Evolutionary conservation across 2,329 filamentous ascomycete genomes (phyloP).

Genomic region (Curvularia spicifera): DNA sequence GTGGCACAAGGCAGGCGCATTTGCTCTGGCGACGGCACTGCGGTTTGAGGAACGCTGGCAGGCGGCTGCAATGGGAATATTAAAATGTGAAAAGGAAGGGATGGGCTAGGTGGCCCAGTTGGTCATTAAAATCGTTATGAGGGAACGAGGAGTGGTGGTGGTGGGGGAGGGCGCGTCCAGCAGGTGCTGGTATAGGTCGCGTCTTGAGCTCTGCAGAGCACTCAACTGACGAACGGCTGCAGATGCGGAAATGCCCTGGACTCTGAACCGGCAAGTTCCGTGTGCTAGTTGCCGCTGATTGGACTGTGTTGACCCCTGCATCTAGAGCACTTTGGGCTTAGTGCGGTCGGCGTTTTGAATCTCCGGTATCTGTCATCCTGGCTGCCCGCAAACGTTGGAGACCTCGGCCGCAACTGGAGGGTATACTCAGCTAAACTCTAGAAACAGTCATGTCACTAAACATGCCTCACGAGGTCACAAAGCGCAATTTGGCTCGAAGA

Average conservation of each 20-base stretch:
- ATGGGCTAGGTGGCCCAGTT: slow-evolving; percentile 25
- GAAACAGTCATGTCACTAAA: background rate
- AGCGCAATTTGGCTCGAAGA: slow-evolving; percentile 1
- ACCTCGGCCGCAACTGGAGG: background rate
- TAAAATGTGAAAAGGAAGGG: slow-evolving; percentile 33
- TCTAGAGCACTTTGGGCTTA: background rate
- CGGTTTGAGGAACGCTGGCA: slow-evolving; percentile 16
- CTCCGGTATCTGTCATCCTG: slow-evolving; percentile 6
- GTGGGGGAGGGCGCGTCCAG: slow-evolving; percentile 40
- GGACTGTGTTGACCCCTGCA: background rate
- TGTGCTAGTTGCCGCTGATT: slow-evolving; percentile 12
- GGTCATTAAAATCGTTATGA: slow-evolving; percentile 43
- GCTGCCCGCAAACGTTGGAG: background rate
- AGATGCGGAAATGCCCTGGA: slow-evolving; percentile 15
- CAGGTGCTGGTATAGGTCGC: slow-evolving; percentile 36
- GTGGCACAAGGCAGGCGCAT: slow-evolving; percentile 34
- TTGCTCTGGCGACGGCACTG: slow-evolving; percentile 28
- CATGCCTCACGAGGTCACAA: background rate
- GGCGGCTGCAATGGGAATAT: slow-evolving; percentile 20
- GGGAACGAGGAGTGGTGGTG: slow-evolving; percentile 31
- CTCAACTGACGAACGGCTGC: slow-evolving; percentile 15
- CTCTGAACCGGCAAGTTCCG: slow-evolving; percentile 15
- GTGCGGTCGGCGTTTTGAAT: slow-evolving; percentile 11
- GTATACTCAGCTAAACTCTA: background rate
- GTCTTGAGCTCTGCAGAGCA: slow-evolving; percentile 35